Base-by-base conservation (phyloP, 306 rosid species). In the Prunus campanulata region DNA sequence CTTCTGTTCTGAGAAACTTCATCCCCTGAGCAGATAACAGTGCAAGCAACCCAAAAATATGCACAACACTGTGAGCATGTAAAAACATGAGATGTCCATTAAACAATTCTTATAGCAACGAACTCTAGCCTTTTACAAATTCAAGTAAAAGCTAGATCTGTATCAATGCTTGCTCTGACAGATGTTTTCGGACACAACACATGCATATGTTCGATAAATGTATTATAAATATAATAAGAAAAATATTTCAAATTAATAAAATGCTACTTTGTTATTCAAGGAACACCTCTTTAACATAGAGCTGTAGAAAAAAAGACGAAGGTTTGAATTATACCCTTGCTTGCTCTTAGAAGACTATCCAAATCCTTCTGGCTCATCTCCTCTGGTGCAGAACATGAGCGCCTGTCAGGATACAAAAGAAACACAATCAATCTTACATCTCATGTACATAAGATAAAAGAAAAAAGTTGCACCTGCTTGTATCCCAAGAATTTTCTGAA, bases 401-500 rank as follows among this genome's bases (percentile, higher is more conserved):
- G 81, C 86, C 99, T 92, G 61, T 54, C 65, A 71, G 48, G 51
- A 42, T 39, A 71, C 20, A 48, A 71, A 69, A 32, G 55, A 77
- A 25, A 70, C 78, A 81, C 55, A 32, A 81, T 60, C 73, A 74
- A 18, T 76, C 74, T 68, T 75, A 79, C 64, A 30, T 54, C 72
- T 56, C 67, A 76, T 67, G 66, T 62, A 65, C 42, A 67, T 57
- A 87, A 77, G 14, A n/a, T 42, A 29, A 66, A 6, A 46, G 52
- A 68, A 82, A 29, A 61, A 44, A 29, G 67, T 56, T 59, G 78
- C 70, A 92, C 97, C 97, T 90, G 92, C 79, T 88, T 69, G 87
- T 75, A 86, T 92, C 97, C 97, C 97, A 95, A 72, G 74, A 86
- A 82, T 92, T 95, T 68, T 91, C 92, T 2, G 87, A 87, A 82